Conservation (phyloP, 257 asterid genomes). For the Avicennia marina region DNA sequence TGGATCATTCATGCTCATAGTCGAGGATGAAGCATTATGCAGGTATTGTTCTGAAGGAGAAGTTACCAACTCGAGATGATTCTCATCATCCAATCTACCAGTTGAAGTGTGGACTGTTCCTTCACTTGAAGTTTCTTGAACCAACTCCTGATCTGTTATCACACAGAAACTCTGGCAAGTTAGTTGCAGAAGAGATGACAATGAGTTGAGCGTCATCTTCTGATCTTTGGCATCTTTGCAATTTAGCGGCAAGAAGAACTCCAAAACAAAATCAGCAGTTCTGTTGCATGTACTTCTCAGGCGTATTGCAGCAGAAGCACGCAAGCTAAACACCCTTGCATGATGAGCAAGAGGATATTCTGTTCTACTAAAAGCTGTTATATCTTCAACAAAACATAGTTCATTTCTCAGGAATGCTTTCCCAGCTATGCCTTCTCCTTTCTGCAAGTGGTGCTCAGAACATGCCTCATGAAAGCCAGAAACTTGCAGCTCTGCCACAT, state of each 20-base stretch:
- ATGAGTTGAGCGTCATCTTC: constrained; percentile 50
- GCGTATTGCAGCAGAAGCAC: constrained; percentile 72
- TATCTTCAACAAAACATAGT: constrained; percentile 61
- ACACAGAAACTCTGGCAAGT: constrained; percentile 58
- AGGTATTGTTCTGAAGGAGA: too few species aligned
- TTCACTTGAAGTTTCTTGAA: constrained; percentile 41
- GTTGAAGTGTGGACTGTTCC: too few species aligned
- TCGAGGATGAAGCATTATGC: too few species aligned
- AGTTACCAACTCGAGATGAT: too few species aligned
- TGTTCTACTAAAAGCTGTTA: constrained; percentile 59
- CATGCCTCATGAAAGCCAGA: constrained; percentile 65
- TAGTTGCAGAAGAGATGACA: constrained; percentile 51
- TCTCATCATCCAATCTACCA: too few species aligned
- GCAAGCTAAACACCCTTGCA: constrained; percentile 45
- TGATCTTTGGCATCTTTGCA: constrained; percentile 52
- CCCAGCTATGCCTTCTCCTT: constrained; percentile 80
- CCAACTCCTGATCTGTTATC: constrained; percentile 55
- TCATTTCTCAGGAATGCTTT: constrained; percentile 67
- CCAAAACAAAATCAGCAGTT: constrained; percentile 64
- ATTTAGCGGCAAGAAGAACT: constrained; percentile 66
- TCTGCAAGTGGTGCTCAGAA: constrained; percentile 73
- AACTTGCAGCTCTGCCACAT: constrained; percentile 48
- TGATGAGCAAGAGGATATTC: constrained; percentile 81
- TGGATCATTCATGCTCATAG: too few species aligned
- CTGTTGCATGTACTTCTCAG: constrained; percentile 55